A percentile compares a stretch with the other conserved stretches of the same genome.
Evolutionary conservation across 1,139 yeast genomes (phyloP).

Genomic region (Wickerhamiella infanticola): DNA sequence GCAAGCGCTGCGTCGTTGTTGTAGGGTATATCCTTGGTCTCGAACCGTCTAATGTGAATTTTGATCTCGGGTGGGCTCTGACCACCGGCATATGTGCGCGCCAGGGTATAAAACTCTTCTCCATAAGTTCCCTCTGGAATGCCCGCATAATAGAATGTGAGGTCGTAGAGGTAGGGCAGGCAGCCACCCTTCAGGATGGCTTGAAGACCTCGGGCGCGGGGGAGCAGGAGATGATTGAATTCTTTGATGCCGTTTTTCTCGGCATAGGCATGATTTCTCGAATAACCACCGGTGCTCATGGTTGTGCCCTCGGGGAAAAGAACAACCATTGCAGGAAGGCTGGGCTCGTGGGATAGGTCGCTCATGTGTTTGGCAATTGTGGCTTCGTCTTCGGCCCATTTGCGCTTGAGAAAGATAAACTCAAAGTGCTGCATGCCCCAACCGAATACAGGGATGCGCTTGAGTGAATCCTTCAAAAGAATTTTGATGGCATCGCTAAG

Average conservation of each 20-base stretch:
- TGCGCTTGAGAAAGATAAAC: slow-evolving; percentile 68
- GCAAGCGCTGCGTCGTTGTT: slow-evolving; percentile 45
- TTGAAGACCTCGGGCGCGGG: slow-evolving; percentile 68
- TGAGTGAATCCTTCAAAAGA: slow-evolving; percentile 65
- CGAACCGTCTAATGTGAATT: slow-evolving; percentile 46
- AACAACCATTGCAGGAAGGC: slow-evolving; percentile 36
- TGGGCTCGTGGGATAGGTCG: slow-evolving; percentile 31
- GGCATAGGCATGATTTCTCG: slow-evolving; percentile 43
- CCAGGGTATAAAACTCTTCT: slow-evolving; percentile 58
- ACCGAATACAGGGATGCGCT: slow-evolving; percentile 63
- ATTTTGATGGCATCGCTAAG: slow-evolving; percentile 52
- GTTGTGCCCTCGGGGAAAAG: slow-evolving; percentile 95
- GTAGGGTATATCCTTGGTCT: slow-evolving; percentile 49
- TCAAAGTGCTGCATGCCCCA: slow-evolving; percentile 71
- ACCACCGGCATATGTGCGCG: slow-evolving; percentile 50
- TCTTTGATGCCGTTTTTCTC: slow-evolving; percentile 29
- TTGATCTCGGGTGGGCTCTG: slow-evolving; percentile 52
- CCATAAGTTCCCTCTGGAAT: slow-evolving; percentile 49
- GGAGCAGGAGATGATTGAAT: slow-evolving; percentile 55
- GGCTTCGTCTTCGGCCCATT: slow-evolving; percentile 65
- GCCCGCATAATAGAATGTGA: slow-evolving; percentile 72
- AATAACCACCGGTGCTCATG: slow-evolving; percentile 48
- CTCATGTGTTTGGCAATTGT: slow-evolving; percentile 28
- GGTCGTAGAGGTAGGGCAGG: slow-evolving; percentile 58
- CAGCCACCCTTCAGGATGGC: slow-evolving; percentile 45